Base-by-base conservation (phyloP, 768 basidiomycete genomes). In the Paxillus ammoniavirescens region DNA sequence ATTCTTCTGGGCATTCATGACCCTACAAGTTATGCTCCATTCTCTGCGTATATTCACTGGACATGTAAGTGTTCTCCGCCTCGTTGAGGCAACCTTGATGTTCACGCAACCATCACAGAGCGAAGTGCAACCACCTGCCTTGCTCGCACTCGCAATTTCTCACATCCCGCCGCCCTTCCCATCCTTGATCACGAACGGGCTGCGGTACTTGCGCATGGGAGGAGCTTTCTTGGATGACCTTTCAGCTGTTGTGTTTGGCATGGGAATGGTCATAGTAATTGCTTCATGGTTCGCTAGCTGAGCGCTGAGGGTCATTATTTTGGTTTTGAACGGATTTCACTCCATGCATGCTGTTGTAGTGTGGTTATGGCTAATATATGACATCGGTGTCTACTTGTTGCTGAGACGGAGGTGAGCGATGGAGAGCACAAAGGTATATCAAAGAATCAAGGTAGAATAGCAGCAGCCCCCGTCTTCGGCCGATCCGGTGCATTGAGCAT, bases 1-100 rank as follows among this genome's bases (percentile, higher is more conserved):
- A 1, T 89, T 93, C 73, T 89, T 92, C 66, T 91, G 87, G 87
- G 85, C 81, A 8, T 91, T 92, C 55, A 80, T 82, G 37, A 86
- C 90, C 0, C 65, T 92, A 4, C 81, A 91, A 59, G 74, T 91
- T 21, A 77, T 77, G 17, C 63, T 93, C 42, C 88, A 91, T 60
- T 89, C 90, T 8, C 62, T 84, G 58, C 82, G 84, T 50, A 81
- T 92, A 69, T 84, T 89, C 63, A 79, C 77, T 12, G 82, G 84
- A 53, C 79, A 86, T 56, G 89, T 89, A 64, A 64, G 87, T 71
- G 9, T 47, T 5, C 2, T 12, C 31, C 48, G 64, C 23, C 5
- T 35, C 33, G 26, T 7, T 15, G 6, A 21, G 28, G 46, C n/a
- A 35, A 44, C 35, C 21, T 38, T 37, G 47, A 2, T 42, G 12